Percentiles rank a stretch among this genome's conserved stretches.
Evolutionary conservation across 2,329 filamentous ascomycete species (phyloP).

Genomic region (Raffaelea arxii): DNA sequence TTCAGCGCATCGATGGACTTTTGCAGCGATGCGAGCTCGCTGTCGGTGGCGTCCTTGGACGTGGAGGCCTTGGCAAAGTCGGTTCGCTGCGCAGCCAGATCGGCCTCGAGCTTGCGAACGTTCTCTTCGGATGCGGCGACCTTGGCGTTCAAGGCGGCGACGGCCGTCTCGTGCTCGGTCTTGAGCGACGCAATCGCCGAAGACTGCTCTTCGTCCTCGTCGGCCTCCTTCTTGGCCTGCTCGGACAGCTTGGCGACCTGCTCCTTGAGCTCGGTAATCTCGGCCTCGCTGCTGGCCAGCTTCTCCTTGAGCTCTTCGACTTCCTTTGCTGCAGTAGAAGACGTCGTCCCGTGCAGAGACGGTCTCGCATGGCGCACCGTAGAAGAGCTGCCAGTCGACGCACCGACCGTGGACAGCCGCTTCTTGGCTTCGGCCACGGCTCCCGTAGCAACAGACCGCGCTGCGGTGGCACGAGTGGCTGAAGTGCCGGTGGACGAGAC

Average conservation of each 20-base stretch:
- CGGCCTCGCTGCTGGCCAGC: slow-evolving; percentile 45
- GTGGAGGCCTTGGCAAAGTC: slow-evolving; percentile 38
- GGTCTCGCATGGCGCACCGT: slow-evolving; percentile 30
- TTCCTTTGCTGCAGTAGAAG: slow-evolving; percentile 38
- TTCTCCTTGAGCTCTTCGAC: slow-evolving; percentile 51
- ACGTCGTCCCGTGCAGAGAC: slow-evolving; percentile 22
- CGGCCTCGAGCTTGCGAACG: slow-evolving; percentile 38
- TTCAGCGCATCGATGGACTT: slow-evolving; percentile 38
- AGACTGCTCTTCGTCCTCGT: slow-evolving; percentile 32
- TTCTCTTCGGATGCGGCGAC: slow-evolving; percentile 40
- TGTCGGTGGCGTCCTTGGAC: slow-evolving; percentile 38
- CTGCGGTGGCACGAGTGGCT: slow-evolving; percentile 19
- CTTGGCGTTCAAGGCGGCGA: slow-evolving; percentile 36
- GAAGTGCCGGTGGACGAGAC: slow-evolving; percentile 25
- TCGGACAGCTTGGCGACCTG: slow-evolving; percentile 47
- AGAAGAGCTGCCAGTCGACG: slow-evolving; percentile 27
- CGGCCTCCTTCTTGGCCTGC: slow-evolving; percentile 33
- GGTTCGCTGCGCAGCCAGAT: slow-evolving; percentile 39
- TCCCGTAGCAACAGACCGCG: slow-evolving; percentile 21
- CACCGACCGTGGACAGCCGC: slow-evolving; percentile 42
- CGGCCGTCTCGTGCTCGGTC: slow-evolving; percentile 37
- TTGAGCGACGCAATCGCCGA: slow-evolving; percentile 40
- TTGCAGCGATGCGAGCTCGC: slow-evolving; percentile 38
- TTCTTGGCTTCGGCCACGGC: slow-evolving; percentile 43
- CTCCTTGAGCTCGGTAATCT: slow-evolving; percentile 46